Evolutionary conservation across 2,329 filamentous ascomycete species (phyloP), one percentile per base, ranked within the genome.

Genomic region (Colletotrichum aenigma): DNA sequence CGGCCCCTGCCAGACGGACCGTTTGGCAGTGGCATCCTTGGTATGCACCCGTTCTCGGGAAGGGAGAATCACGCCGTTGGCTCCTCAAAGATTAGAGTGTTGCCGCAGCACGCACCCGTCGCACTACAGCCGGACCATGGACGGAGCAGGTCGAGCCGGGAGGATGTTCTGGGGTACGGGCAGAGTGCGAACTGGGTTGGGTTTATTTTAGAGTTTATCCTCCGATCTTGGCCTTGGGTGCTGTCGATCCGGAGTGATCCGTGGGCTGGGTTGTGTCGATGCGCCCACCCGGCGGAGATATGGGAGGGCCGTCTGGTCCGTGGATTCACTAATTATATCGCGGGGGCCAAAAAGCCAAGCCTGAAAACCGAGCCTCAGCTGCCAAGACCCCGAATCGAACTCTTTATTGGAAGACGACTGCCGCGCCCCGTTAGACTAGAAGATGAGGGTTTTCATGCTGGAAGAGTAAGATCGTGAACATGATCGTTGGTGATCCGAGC

Each of bases 361-460:
- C 43, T 52, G n/a, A 1, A 2, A 21, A 21, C 21, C 3, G n/a
- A 52, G 43, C n/a, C 43, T n/a, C 43, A 21, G 4, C 43, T 13
- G 43, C 43, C 43, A 52, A 52, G 43, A 21, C 43, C 43, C 43
- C 43, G 43, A 52, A 21, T 13, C 10, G n/a, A 52, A 52, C 10
- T 52, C 43, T 21, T 52, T 13, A 13, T 21, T 21, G n/a, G 43
- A 52, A 52, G 0, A 52, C 1, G 43, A 21, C 43, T 52, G 43
- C n/a, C 43, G n/a, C 43, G 43, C 43, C 6, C 0, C n/a, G 43
- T 1, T 13, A 21, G n/a, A 0, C n/a, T 52, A 13, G 43, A 21
- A 13, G 43, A 7, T 13, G 43, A 52, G 43, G 43, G n/a, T 52
- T 21, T 52, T 52, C n/a, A 21, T 52, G 43, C 43, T 24, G 0